Evolutionary conservation across 148 eudicot species (phyloP), one percentile per base, ranked within the genome.

Genomic region (Dysphania ambrosioides): DNA sequence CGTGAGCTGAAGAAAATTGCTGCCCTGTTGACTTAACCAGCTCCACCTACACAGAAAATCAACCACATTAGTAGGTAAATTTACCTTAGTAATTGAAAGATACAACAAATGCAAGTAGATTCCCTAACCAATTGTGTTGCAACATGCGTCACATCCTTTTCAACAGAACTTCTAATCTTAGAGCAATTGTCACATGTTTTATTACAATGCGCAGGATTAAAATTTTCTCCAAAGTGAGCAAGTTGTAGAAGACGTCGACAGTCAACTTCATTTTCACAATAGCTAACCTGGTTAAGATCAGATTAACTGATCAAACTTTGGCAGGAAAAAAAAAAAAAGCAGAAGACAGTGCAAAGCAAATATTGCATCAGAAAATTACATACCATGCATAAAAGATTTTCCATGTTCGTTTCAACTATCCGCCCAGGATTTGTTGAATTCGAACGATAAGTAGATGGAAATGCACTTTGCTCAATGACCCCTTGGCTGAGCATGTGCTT

Each of bases 401-500:
- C 99, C 83, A 87, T 83, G 75, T 95, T 88, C 61, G 93, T 95
- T 76, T 90, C 97, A 71, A 86, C 38, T 68, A 82, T 74, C 82
- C 86, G 89, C 82, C 97, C 99, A 72, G 92, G 81, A 72, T 73
- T 81, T 67, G 84, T 42, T n/a, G 76, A 64, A 82, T 44, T 79
- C 55, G 69, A 34, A 79, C 88, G 89, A 61, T 66, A 83, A 73
- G 87, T 87, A 73, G 84, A 72, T 42, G 75, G 53, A 34, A 83
- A 79, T 42, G 97, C 71, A 80, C 81, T 90, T 82, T 92, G 97
- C 82, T 92, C 98, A 30, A 59, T 73, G 53, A 58, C 85, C 72
- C 93, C 99, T 84, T 92, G 92, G 79, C 86, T 87, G 68, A 95
- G 84, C 99, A 95, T 95, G 81, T 92, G 90, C 79, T 95, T 95